Percentiles rank a stretch among this genome's conserved stretches.
Conservation (phyloP, 192 early-diverging fungal species). For the Dimargaris xerosporica region DNA sequence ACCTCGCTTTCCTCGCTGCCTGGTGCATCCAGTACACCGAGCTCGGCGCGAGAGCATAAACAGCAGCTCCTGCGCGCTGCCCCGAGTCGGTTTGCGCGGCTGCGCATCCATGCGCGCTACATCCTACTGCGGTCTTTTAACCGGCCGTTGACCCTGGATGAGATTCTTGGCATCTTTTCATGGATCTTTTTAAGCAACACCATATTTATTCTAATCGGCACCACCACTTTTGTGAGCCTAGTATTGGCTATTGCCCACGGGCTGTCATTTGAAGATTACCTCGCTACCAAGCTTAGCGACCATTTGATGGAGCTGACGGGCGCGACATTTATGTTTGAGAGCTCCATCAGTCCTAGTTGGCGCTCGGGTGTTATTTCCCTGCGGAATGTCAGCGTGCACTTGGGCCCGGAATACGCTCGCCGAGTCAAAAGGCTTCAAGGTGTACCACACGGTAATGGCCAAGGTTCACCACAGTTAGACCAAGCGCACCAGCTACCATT, state of each 20-base stretch:
- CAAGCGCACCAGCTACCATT: neutral
- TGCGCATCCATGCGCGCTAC: conserved; percentile 39
- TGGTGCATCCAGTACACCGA: too few relatives aligned
- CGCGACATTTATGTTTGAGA: conserved; percentile 71
- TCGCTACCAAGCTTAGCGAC: conserved; percentile 58
- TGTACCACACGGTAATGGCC: too few relatives aligned
- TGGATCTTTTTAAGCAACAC: conserved; percentile 81
- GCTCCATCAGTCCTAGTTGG: conserved; percentile 88
- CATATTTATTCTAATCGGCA: conserved; percentile 70
- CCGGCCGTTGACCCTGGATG: conserved; percentile 67
- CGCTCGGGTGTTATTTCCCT: conserved; percentile 71
- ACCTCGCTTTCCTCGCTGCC: too few relatives aligned
- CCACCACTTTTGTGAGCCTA: conserved; percentile 77
- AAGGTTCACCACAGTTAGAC: neutral
- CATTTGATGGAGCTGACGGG: conserved; percentile 71
- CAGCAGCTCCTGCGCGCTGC: conserved; percentile 39
- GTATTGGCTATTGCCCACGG: conserved; percentile 64
- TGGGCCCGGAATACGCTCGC: conserved; percentile 27
- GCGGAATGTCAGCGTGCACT: conserved; percentile 58
- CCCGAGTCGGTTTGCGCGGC: conserved; percentile 37
- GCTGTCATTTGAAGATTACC: conserved; percentile 71
- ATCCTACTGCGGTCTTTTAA: conserved; percentile 43
- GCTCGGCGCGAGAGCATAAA: neutral
- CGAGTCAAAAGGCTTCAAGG: conserved; percentile 5
- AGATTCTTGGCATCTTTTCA: conserved; percentile 72